phyloP scores from a whole-genome alignment of 176 grass and related monocot genomes.

The Lolium rigidum region DNA sequence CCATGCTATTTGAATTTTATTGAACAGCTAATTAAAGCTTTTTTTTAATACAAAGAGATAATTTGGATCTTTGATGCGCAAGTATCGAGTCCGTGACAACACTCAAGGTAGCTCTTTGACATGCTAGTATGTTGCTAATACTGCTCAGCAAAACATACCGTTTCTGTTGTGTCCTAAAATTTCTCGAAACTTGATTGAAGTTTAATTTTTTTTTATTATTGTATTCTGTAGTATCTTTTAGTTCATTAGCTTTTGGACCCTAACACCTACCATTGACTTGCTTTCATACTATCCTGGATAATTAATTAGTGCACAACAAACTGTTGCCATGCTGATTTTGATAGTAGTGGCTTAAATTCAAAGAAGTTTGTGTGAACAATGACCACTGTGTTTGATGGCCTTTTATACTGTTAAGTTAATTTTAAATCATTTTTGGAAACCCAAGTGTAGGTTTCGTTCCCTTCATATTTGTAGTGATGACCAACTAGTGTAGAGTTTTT shows the following conservation, averaged over 20 bases:
- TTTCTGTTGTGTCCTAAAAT: conserved; percentile 2
- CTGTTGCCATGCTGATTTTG: too few species aligned
- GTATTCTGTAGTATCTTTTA: background rate
- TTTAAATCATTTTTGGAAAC: too few species aligned
- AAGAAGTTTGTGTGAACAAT: too few species aligned
- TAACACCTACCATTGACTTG: background rate
- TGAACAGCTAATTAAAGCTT: conserved; percentile 23
- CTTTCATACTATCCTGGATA: background rate
- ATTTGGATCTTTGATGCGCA: conserved; percentile 89
- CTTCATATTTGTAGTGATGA: too few species aligned
- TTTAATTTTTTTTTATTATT: background rate
- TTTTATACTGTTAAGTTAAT: too few species aligned
- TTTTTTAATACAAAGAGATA: conserved; percentile 62
- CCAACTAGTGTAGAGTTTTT: background rate
- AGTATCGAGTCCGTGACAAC: conserved; percentile 76
- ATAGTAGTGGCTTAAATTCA: too few species aligned
- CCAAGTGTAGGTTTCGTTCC: too few species aligned
- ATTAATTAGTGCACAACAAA: too few species aligned
- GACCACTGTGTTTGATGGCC: too few species aligned
- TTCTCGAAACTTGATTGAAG: background rate
- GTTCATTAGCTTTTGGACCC: background rate
- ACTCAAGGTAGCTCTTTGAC: conserved; percentile 59
- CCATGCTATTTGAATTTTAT: conserved; percentile 27
- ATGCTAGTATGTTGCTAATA: background rate
- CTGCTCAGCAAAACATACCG: conserved; percentile 13